Evolutionary conservation across 495 filamentous ascomycete species (phyloP), one percentile per base, ranked within the genome.

Genomic region (Aspergillus taichungensis): DNA sequence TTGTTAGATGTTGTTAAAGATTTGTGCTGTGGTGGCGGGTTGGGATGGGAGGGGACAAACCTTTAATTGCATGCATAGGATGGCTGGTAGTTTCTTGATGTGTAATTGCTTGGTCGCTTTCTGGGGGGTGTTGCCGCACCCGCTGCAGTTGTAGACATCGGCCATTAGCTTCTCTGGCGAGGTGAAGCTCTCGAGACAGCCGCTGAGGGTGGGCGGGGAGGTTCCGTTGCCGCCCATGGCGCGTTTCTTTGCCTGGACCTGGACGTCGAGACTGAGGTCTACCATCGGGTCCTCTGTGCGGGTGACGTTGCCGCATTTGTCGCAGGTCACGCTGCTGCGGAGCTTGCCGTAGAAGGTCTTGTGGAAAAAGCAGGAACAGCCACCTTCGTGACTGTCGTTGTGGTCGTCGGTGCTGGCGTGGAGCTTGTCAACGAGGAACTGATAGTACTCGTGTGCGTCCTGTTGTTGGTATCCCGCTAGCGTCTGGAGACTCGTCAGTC

Each of bases 361-460:
- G 63, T 95, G 90, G 56, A 95, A 87, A 59, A 94, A 85, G 61
- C 90, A 96, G 34, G 76, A 72, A 69, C 88, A 94, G 42, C 66
- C 63, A 46, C 80, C 78, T 37, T 78, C 75, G 46, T 83, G 78
- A 51, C 70, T 60, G 14, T 73, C 68, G 1, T 53, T 35, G 40
- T 64, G 59, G 31, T 61, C 68, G 13, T 69, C 68, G 2, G 64
- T 59, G 30, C 53, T 59, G 10, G 60, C 65, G 37, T 95, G 89
- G 1, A 96, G 75, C 55, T 88, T 80, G 62, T 94, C 88, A 31
- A 90, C 80, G 5, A 96, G 74, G 57, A 94, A 94, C 58, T 92
- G 86, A 67, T 94, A 88, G 62, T 90, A 96, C 57, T 96, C 90
- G 60, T 96, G 89, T 1, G 89, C 88, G 59, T 96, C 90, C 65